Evolutionary conservation across 1,139 yeast species (phyloP).

Genomic region (Geotrichum phurueaensis): DNA sequence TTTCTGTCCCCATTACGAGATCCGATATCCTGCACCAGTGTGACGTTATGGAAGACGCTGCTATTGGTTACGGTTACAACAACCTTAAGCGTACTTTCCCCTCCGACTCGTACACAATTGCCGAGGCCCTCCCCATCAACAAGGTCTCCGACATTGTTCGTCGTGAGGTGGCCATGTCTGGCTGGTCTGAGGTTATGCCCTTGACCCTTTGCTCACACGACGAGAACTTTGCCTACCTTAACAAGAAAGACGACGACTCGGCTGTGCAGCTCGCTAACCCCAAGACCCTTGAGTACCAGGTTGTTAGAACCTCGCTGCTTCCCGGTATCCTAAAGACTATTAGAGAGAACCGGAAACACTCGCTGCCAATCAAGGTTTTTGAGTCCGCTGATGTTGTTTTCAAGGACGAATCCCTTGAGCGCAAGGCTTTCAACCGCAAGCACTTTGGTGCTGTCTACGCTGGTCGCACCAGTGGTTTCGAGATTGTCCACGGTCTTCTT

Average conservation of each 20-base stretch:
- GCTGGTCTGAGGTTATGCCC: slow-evolving; percentile 95
- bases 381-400: slow-evolving; percentile 93
- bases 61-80: slow-evolving; percentile 92
- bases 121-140: slow-evolving; percentile 84
- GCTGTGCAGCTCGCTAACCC: slow-evolving; percentile 95
- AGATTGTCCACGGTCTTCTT: slow-evolving; percentile 84
- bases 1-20: slow-evolving; percentile 84
- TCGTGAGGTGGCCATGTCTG: slow-evolving; percentile 86
- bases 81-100: slow-evolving; percentile 80
- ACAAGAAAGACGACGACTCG: slow-evolving; percentile 63
- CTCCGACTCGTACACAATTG: slow-evolving; percentile 70
- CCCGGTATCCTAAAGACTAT: slow-evolving; percentile 96
- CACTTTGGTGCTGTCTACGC: slow-evolving; percentile 93
- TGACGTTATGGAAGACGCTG: slow-evolving; percentile 98
- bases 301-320: slow-evolving; percentile 86
- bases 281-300: slow-evolving; percentile 94
- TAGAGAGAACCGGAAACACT: slow-evolving; percentile 91
- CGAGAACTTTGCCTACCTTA: slow-evolving; percentile 86
- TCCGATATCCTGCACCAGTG: slow-evolving; percentile 95
- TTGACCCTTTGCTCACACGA: slow-evolving; percentile 93
- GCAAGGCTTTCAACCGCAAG: slow-evolving; percentile 88
- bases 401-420: slow-evolving; percentile 72
- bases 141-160: slow-evolving; percentile 87
- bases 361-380: slow-evolving; percentile 89
- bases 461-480: slow-evolving; percentile 94